Evolutionary conservation across 495 filamentous ascomycete genomes (phyloP), one percentile per base, ranked within the genome.

Genomic region (Daldinia concentrica): DNA sequence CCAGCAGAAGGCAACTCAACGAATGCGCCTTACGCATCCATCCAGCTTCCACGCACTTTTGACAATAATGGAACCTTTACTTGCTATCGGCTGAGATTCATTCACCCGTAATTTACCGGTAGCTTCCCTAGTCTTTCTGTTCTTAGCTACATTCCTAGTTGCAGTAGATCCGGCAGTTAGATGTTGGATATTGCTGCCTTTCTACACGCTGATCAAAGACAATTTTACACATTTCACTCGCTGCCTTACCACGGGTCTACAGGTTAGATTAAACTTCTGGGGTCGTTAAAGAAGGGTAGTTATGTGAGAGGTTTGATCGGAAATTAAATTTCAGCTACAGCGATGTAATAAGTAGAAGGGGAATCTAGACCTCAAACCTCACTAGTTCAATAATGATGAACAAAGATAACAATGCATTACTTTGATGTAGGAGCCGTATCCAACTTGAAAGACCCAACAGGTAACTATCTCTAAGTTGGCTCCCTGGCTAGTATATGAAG

Each of bases 21-120:
- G 12, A 19, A 55, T 52, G 57, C 22, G 15, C n/a, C 43, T 9
- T 48, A 24, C 8, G 43, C 27, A 1, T 56, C 45, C 37, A 12
- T 29, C 17, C 43, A 43, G 12, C 50, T 39, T 61, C 17, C 50
- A 51, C n/a, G 11, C 27, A 56, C 45, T 56, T 51, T 32, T 39
- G 37, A 43, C 39, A n/a, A 39, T 64, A 24, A 39, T 64, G 27
- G 29, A 24, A 34, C 34, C 56, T n/a, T 57, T 43, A 45, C 57
- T 6, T 62, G 19, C 32, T 39, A 22, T 26, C 26, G 57, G 57
- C 26, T 43, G 65, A 51, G 59, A 19, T 58, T 58, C 17, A 65
- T 72, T 72, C 69, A 72, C 34, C 69, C 69, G 69, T 43, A 68
- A 72, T 68, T 68, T 72, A 43, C 69, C 69, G 64, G 41, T 17